phyloP scores from a whole-genome alignment of 2,329 filamentous ascomycete genomes.

The Claviceps fusiformis region DNA sequence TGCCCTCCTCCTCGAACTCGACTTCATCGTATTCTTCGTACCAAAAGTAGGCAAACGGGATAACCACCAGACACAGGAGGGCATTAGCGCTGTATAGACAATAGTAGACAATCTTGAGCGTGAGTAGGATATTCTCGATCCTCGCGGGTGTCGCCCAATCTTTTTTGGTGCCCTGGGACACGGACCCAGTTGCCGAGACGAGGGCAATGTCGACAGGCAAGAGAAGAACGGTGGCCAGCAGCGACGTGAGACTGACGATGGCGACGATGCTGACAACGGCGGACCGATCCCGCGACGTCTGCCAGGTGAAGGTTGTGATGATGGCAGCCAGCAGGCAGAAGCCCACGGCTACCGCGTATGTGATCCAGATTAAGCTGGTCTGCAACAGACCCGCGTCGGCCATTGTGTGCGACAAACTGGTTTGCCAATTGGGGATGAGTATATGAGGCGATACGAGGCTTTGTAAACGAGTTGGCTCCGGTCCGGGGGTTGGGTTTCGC shows the following conservation, averaged over 20 bases:
- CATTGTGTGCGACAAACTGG: slow-evolving; percentile 14
- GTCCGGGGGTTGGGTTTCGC: no score
- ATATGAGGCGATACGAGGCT: background rate
- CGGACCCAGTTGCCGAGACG: slow-evolving; percentile 73
- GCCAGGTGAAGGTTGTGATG: slow-evolving; percentile 84
- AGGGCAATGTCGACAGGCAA: slow-evolving; percentile 92
- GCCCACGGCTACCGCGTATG: slow-evolving; percentile 71
- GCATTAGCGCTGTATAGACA: slow-evolving; percentile 84
- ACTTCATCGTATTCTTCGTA: slow-evolving; percentile 96
- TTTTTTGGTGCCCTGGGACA: slow-evolving; percentile 69
- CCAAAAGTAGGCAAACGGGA: slow-evolving; percentile 96
- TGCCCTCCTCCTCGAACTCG: slow-evolving; percentile 67
- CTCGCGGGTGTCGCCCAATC: slow-evolving; percentile 82
- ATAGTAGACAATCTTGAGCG: slow-evolving; percentile 84
- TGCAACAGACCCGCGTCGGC: slow-evolving; percentile 54
- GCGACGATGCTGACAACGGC: slow-evolving; percentile 69
- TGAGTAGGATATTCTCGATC: slow-evolving; percentile 64
- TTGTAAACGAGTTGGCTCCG: no score
- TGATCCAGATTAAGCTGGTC: slow-evolving; percentile 85
- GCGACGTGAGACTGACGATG: slow-evolving; percentile 71
- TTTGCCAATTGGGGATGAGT: slow-evolving; percentile 1
- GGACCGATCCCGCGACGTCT: slow-evolving; percentile 76
- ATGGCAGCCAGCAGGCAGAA: slow-evolving; percentile 65
- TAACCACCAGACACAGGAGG: slow-evolving; percentile 72
- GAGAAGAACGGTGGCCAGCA: slow-evolving; percentile 84